phyloP scores from a whole-genome alignment of 2,329 filamentous ascomycete genomes.

The Ramularia endophylla region DNA sequence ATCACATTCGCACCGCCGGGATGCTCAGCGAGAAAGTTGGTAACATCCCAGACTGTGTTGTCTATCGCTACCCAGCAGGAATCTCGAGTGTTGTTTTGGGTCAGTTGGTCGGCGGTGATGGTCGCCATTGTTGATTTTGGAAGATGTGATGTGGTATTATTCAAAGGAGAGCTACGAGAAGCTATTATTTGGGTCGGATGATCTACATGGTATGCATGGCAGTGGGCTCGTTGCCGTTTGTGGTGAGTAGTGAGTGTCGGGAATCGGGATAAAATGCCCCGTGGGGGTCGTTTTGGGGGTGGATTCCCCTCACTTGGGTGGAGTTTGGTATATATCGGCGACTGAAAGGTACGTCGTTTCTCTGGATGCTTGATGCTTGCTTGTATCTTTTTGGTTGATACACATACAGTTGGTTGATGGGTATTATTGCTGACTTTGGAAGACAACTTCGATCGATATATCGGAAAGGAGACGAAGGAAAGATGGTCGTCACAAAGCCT shows the following conservation, averaged over 20 bases:
- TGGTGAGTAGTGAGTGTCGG: not conserved
- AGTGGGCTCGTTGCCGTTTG: too few relatives aligned
- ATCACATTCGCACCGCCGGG: conserved; percentile 60
- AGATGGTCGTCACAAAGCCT: not conserved
- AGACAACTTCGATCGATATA: too few relatives aligned
- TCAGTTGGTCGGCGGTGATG: conserved; percentile 44
- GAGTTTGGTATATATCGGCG: conserved; percentile 1
- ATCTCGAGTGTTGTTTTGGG: conserved; percentile 71
- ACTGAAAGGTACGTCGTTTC: conserved; percentile 1
- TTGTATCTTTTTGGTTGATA: too few relatives aligned
- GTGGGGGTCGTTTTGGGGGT: not conserved
- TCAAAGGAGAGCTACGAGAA: too few relatives aligned
- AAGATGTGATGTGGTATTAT: too few relatives aligned
- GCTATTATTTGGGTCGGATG: too few relatives aligned
- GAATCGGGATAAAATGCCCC: too few relatives aligned
- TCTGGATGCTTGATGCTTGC: too few relatives aligned
- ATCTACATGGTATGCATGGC: too few relatives aligned
- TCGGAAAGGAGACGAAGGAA: not conserved
- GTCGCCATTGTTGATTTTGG: conserved; percentile 12
- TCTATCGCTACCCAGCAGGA: conserved; percentile 91
- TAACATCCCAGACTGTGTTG: conserved; percentile 84
- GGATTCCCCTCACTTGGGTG: not conserved
- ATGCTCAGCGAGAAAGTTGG: conserved; percentile 81
- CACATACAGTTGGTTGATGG: too few relatives aligned
- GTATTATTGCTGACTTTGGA: too few relatives aligned